Conservation (phyloP, 768 basidiomycete species). For the Daedaleopsis sinensis region DNA sequence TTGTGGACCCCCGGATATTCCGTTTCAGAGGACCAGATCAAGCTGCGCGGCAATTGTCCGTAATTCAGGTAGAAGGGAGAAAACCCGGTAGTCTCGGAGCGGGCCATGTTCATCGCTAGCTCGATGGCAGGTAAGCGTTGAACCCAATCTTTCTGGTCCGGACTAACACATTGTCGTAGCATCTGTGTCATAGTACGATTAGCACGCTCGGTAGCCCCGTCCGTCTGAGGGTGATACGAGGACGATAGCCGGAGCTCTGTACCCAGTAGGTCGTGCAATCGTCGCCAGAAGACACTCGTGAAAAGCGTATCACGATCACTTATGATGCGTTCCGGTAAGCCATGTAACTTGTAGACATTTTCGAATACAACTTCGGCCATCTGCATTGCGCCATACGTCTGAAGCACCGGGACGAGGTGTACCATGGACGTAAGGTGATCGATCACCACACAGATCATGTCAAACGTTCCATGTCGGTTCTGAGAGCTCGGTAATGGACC, state of each 20-base stretch:
- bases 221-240: slow-evolving; percentile 47
- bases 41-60: slow-evolving; percentile 18
- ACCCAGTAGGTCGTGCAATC: slow-evolving; percentile 34
- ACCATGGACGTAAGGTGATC: not conserved
- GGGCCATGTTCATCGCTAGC: slow-evolving; percentile 34
- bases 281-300: slow-evolving; percentile 44
- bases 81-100: slow-evolving; percentile 37
- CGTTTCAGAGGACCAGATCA: not conserved
- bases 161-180: slow-evolving; percentile 29
- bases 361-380: slow-evolving; percentile 40
- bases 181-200: slow-evolving; percentile 37
- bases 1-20: slow-evolving; percentile 24
- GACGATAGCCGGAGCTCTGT: slow-evolving; percentile 39
- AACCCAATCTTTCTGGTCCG: slow-evolving; percentile 39
- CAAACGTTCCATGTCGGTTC: not conserved
- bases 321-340: slow-evolving; percentile 40
- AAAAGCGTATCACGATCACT: slow-evolving; percentile 45
- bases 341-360: slow-evolving; percentile 39
- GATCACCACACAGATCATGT: not conserved
- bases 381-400: slow-evolving; percentile 9
- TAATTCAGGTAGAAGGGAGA: slow-evolving; percentile 38
- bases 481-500: not conserved
- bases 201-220: slow-evolving; percentile 41
- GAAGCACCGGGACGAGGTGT: not conserved
- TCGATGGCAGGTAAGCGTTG: slow-evolving; percentile 25